Percentiles rank a stretch among this genome's conserved stretches.
These are phyloP conservation scores for Aquanectria penicillioides DNA, from an alignment of 2,329 filamentous ascomycete genomes.

Conservation along the genomic window DNA sequence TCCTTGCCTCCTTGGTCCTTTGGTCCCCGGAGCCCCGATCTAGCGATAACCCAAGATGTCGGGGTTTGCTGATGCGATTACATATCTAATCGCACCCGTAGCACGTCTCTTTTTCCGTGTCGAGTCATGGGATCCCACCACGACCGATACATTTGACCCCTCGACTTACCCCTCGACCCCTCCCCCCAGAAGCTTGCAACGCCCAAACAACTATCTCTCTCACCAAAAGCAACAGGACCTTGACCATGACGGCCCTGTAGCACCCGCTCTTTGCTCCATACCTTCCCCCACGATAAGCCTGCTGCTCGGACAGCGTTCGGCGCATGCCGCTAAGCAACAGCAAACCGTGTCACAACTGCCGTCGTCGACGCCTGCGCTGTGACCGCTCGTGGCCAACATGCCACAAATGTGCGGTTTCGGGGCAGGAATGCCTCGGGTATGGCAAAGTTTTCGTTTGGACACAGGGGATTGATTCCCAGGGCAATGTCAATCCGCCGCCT, in stretches of 20 bases:
- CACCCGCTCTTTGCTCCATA: slow-evolving; percentile 24
- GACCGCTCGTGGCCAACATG: slow-evolving; percentile 69
- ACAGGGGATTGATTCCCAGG: slow-evolving; percentile 59
- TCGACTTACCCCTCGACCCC: slow-evolving; percentile 6
- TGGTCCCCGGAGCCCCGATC: too few relatives aligned
- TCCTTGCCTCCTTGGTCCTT: too few relatives aligned
- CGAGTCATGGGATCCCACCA: slow-evolving; percentile 36
- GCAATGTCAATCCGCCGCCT: slow-evolving; percentile 53
- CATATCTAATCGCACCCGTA: slow-evolving; percentile 23
- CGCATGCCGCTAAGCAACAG: slow-evolving; percentile 49
- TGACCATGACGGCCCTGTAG: slow-evolving; percentile 25
- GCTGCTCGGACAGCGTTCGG: slow-evolving; percentile 41
- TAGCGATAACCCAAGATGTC: not conserved
- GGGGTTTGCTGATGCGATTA: slow-evolving; percentile 27
- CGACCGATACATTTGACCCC: not conserved
- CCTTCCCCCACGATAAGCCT: slow-evolving; percentile 22
- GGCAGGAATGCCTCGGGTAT: slow-evolving; percentile 70
- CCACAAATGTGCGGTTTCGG: slow-evolving; percentile 66
- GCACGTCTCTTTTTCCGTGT: slow-evolving; percentile 22
- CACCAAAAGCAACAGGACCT: slow-evolving; percentile 10
- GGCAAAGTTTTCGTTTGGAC: slow-evolving; percentile 70
- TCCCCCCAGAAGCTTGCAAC: slow-evolving; percentile 18
- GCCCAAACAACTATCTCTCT: slow-evolving; percentile 5
- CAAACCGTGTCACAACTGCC: slow-evolving; percentile 70
- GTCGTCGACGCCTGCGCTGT: slow-evolving; percentile 68